Conservation (phyloP, 202 grass and related monocot genomes). For the Saccharum hybrid region DNA sequence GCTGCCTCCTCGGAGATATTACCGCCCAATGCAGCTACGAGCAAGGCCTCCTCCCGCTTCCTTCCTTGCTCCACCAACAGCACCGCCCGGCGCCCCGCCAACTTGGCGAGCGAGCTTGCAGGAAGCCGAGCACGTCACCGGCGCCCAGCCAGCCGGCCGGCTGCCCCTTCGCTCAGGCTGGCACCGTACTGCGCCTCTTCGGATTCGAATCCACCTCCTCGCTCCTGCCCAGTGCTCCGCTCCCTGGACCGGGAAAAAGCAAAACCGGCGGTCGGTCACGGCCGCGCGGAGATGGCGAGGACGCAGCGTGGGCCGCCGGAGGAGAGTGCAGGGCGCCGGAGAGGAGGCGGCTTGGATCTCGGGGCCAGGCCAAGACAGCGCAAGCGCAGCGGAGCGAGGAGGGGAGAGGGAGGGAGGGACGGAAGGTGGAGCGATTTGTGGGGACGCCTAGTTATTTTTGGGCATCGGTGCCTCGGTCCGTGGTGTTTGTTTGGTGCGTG, state of each 20-base stretch:
- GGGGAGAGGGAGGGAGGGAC: not conserved
- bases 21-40: constrained; percentile 48
- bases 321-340: not conserved
- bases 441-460: constrained; percentile 64
- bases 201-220: not conserved
- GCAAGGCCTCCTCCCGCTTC: not conserved
- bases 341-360: constrained; percentile 20
- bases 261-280: not conserved
- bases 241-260: not conserved
- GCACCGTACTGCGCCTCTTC: not conserved
- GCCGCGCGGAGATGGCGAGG: not conserved
- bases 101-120: not conserved
- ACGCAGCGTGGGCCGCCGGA: constrained; percentile 10
- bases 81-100: not conserved
- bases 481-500: constrained; percentile 1
- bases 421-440: constrained; percentile 39
- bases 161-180: not conserved
- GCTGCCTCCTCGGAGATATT: not conserved
- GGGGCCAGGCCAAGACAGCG: not conserved
- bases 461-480: constrained; percentile 46
- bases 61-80: not conserved
- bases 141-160: not conserved
- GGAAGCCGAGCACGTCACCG: not conserved
- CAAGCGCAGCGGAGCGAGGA: constrained; percentile 50
- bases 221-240: not conserved